Percentiles rank a stretch among this genome's conserved stretches.
phyloP scores from a whole-genome alignment of 768 basidiomycete genomes.

The Leucocoprinus sp. region DNA sequence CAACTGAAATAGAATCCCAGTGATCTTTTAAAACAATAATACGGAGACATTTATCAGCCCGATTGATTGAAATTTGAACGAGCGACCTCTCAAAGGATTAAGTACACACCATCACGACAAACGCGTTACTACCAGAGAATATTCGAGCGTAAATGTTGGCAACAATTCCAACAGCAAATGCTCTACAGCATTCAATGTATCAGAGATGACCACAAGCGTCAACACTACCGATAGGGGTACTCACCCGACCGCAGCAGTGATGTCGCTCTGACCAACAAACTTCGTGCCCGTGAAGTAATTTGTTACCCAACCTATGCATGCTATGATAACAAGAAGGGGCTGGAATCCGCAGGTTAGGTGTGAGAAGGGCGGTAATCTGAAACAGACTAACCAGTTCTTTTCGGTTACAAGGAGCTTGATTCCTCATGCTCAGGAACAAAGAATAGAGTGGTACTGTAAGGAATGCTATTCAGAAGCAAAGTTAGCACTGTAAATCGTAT shows the following conservation, averaged over 20 bases:
- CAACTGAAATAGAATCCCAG: constrained; percentile 78
- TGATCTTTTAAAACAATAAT: constrained; percentile 33
- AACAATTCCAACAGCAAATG: constrained; percentile 74
- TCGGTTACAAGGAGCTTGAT: constrained; percentile 49
- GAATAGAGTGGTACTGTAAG: constrained; percentile 66
- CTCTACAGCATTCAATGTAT: constrained; percentile 29
- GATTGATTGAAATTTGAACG: not conserved
- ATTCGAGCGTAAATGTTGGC: constrained; percentile 73
- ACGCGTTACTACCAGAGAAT: constrained; percentile 57
- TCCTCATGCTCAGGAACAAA: constrained; percentile 55
- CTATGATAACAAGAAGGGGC: constrained; percentile 48
- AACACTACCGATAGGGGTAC: constrained; percentile 13
- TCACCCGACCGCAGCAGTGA: constrained; percentile 68
- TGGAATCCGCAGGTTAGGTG: constrained; percentile 13
- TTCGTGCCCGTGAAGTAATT: constrained; percentile 61
- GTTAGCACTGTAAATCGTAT: not conserved
- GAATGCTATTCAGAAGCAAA: constrained; percentile 37
- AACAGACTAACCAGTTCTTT: constrained; percentile 42
- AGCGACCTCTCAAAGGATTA: too few relatives aligned
- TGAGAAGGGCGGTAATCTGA: constrained; percentile 1
- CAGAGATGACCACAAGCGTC: constrained; percentile 1
- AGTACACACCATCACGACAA: constrained; percentile 66
- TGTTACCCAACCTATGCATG: constrained; percentile 68
- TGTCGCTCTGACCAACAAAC: constrained; percentile 65
- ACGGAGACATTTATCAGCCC: not conserved